Percentiles rank a stretch among this genome's conserved stretches.
Conservation (phyloP, 495 filamentous ascomycete species). For the Aspergillus wentii region DNA sequence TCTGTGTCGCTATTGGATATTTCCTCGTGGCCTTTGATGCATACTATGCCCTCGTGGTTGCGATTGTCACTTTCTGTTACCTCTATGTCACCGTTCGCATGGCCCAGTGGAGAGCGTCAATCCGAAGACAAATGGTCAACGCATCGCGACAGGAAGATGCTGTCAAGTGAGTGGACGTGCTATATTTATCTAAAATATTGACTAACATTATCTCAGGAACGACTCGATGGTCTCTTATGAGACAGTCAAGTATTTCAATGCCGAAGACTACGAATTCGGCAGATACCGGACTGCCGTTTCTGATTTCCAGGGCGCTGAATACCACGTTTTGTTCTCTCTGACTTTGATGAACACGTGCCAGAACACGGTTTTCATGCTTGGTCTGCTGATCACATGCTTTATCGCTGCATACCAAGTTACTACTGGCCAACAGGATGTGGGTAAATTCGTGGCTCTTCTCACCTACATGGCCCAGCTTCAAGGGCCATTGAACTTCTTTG, state of each 20-base stretch:
- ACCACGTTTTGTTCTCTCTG: conserved; percentile 80
- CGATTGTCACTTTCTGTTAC: conserved; percentile 91
- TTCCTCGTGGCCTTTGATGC: conserved; percentile 78
- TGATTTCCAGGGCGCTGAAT: conserved; percentile 81
- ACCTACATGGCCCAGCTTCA: conserved; percentile 92
- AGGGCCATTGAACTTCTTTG: conserved; percentile 93
- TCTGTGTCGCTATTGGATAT: conserved; percentile 80
- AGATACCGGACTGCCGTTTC: conserved; percentile 76
- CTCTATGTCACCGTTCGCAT: conserved; percentile 93
- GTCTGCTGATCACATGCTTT: conserved; percentile 77
- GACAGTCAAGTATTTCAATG: conserved; percentile 99
- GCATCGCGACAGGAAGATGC: conserved; percentile 91
- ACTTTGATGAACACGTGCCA: conserved; percentile 93
- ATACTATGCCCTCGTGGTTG: conserved; percentile 88
- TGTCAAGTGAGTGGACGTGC: conserved; percentile 55
- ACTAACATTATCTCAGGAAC: conserved; percentile 48
- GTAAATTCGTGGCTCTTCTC: conserved; percentile 74
- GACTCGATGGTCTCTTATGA: conserved; percentile 98
- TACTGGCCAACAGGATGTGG: conserved; percentile 61
- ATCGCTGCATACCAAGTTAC: conserved; percentile 87
- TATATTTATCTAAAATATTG: conserved; percentile 37
- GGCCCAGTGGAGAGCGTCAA: conserved; percentile 88
- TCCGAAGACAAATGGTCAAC: conserved; percentile 89
- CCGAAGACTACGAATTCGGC: conserved; percentile 87
- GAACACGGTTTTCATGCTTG: conserved; percentile 89